phyloP scores from a whole-genome alignment of 2,329 filamentous ascomycete genomes.

The Diaporthe citriasiana region DNA sequence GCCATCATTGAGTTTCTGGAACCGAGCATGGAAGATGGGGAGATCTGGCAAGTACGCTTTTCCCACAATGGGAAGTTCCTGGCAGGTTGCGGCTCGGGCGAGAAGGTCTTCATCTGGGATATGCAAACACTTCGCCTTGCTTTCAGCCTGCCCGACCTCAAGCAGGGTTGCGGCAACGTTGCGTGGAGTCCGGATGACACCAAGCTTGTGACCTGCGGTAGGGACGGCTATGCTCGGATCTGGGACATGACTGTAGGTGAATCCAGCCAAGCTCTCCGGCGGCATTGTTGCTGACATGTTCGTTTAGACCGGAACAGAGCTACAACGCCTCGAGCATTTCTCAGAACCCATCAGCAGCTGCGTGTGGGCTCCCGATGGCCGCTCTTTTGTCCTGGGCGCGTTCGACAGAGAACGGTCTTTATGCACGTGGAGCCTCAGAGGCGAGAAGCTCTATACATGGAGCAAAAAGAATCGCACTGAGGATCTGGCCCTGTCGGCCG shows the following conservation, averaged over 20 bases:
- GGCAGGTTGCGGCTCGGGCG: conserved; percentile 85
- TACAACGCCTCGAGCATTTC: conserved; percentile 77
- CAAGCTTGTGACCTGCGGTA: conserved; percentile 86
- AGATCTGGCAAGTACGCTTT: conserved; percentile 94
- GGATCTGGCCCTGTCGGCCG: conserved; percentile 85
- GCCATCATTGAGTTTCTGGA: conserved; percentile 81
- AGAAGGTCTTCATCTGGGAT: conserved; percentile 85
- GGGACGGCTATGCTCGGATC: conserved; percentile 79
- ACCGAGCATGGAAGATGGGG: conserved; percentile 69
- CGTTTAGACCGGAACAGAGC: conserved; percentile 71
- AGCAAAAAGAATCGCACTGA: conserved; percentile 81
- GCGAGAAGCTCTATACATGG: conserved; percentile 76
- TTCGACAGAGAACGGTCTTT: conserved; percentile 77
- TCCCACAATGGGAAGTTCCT: conserved; percentile 88
- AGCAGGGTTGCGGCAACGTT: conserved; percentile 80
- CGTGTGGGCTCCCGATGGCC: conserved; percentile 86
- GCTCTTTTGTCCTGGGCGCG: conserved; percentile 83
- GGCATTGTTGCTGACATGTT: conserved; percentile 9
- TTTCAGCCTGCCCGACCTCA: conserved; percentile 75
- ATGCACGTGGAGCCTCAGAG: conserved; percentile 78
- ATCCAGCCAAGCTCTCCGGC: neutral
- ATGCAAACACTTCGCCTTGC: conserved; percentile 77
- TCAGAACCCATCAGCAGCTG: conserved; percentile 89
- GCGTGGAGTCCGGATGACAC: conserved; percentile 94
- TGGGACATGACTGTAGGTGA: conserved; percentile 78